These are phyloP conservation scores for Mortierella polycephala DNA, from an alignment of 371 early-diverging fungal genomes.

Conservation along the genomic window DNA sequence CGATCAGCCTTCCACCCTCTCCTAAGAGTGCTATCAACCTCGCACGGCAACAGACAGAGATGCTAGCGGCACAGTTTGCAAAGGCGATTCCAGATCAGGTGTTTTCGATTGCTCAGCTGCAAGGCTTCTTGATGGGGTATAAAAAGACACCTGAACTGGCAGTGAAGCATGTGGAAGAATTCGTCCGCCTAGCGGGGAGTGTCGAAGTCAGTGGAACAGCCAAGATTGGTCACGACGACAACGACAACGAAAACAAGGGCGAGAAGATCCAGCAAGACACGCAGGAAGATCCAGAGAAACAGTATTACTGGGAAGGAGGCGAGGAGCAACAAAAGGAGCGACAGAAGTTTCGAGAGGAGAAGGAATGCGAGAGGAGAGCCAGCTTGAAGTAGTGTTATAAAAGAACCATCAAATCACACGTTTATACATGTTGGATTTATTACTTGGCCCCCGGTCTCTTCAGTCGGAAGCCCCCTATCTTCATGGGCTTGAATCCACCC, in stretches of 20 bases:
- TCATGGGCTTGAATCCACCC: conserved; percentile 43
- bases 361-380: conserved; percentile 25
- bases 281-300: background rate
- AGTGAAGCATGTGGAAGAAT: conserved; percentile 54
- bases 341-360: conserved; percentile 26
- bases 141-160: conserved; percentile 61
- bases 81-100: conserved; percentile 60
- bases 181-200: conserved; percentile 49
- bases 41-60: conserved; percentile 22
- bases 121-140: conserved; percentile 68
- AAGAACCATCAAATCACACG: background rate
- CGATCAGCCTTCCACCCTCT: no score
- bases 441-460: conserved; percentile 37
- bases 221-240: conserved; percentile 36
- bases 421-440: background rate
- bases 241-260: background rate
- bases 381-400: conserved; percentile 7
- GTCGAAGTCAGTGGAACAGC: conserved; percentile 46
- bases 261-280: background rate
- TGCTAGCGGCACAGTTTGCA: conserved; percentile 61
- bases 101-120: conserved; percentile 72
- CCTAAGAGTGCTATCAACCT: no score
- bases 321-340: conserved; percentile 26
- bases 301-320: conserved; percentile 20
- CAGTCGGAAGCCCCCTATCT: conserved; percentile 48